Evolutionary conservation across 345 rosid species (phyloP), one percentile per base, ranked within the genome.

Genomic region (Isatis tinctoria): DNA sequence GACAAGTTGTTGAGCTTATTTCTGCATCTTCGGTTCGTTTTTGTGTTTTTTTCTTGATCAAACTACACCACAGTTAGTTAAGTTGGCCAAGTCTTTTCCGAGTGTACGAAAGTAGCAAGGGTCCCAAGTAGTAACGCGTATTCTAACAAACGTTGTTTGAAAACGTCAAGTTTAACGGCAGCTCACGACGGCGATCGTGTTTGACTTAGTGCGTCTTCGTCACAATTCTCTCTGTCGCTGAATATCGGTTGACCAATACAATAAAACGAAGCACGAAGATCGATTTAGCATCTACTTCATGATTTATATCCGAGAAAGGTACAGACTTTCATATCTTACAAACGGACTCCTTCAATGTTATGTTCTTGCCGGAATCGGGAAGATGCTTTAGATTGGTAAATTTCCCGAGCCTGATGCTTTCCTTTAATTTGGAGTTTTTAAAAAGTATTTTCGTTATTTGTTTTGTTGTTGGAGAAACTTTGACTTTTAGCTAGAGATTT

Each of bases 91-190:
- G 54, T 41, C 73, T 52, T 18, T 57, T 40, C 0, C 10, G 16
- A 17, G 20, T 7, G 17, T 26, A 6, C 48, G 13, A 56, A 37
- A 43, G 18, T n/a, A 45, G 24, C 24, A 22, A 22, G 24, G 24
- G 24, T 22, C 24, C 24, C 24, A 22, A 22, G 37, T 11, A 6
- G 35, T 10, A 53, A 54, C 64, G 72, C 41, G 65, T 57, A 10
- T 57, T 43, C 32, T 32, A 57, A 18, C 10, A 41, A 28, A 32
- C 64, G 65, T 32, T 20, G 56, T 41, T 56, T 70, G 75, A 45
- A 56, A 60, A 4, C 68, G 68, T 71, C 67, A 71, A 60, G 60
- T 48, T 71, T 48, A 71, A 71, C 75, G 60, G 75, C 60, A 71
- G 75, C 10, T 9, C 37, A 5, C 22, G 59, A 36, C 47, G 60